A percentile compares a stretch with the other conserved stretches of the same genome.
Evolutionary conservation across 768 basidiomycete genomes (phyloP).

Genomic region (Cystoderma amianthinum): DNA sequence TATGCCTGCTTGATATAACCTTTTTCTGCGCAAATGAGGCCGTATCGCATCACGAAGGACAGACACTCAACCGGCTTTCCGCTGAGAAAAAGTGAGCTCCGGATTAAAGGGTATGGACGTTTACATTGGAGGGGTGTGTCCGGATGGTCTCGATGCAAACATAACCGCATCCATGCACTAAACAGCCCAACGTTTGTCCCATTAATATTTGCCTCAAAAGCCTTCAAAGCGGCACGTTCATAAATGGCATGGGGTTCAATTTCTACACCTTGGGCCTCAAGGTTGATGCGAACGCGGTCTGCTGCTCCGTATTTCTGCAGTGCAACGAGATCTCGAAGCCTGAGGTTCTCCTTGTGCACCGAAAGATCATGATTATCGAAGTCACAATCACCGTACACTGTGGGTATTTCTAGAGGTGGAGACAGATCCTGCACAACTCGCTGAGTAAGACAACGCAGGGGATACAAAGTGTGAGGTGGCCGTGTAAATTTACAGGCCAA

Average conservation of each 20-base stretch:
- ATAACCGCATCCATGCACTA: background rate
- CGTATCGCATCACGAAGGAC: background rate
- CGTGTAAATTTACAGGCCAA: too few species aligned
- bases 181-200: background rate
- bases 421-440: too few species aligned
- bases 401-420: too few species aligned
- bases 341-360: too few species aligned
- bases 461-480: too few species aligned
- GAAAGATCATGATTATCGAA: too few species aligned
- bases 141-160: background rate
- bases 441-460: too few species aligned
- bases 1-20: background rate
- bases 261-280: slow-evolving; percentile 5
- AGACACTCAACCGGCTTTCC: background rate
- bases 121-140: background rate
- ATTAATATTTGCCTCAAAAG: background rate
- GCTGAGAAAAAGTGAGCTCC: background rate
- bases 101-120: background rate
- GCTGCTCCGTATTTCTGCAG: slow-evolving; percentile 11
- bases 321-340: slow-evolving; percentile 8
- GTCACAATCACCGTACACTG: too few species aligned
- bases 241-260: slow-evolving; percentile 3
- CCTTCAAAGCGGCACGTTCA: background rate
- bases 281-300: slow-evolving; percentile 9
- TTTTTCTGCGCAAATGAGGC: background rate